Evolutionary conservation across 2,329 filamentous ascomycete genomes (phyloP).

Genomic region (Diplodia seriata): DNA sequence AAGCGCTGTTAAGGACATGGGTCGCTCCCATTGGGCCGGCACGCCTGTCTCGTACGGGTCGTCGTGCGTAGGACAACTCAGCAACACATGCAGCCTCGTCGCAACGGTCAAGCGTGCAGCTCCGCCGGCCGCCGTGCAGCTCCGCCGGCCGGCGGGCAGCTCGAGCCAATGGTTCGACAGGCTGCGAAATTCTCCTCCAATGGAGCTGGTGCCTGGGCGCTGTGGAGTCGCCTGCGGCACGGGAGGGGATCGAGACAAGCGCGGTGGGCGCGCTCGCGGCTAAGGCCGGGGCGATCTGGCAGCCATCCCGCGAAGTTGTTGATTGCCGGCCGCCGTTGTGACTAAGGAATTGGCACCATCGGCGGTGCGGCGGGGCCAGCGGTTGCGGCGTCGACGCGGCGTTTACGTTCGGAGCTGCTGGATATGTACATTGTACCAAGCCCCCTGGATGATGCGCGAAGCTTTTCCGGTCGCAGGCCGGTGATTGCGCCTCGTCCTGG

Average conservation of each 20-base stretch:
- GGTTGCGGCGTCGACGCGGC: constrained; percentile 24
- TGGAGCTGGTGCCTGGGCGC: constrained; percentile 1
- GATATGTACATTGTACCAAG: neutral
- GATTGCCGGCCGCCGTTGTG: constrained; percentile 19
- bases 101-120: neutral
- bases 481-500: neutral
- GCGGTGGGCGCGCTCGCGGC: neutral
- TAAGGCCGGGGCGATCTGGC: constrained; percentile 15
- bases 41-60: constrained; percentile 8
- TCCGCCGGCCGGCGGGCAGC: constrained; percentile 2
- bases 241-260: constrained; percentile 19
- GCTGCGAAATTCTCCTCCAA: constrained; percentile 6
- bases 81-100: constrained; percentile 9
- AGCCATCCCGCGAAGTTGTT: constrained; percentile 13
- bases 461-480: neutral
- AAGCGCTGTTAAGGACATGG: constrained; percentile 25
- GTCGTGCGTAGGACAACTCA: constrained; percentile 24
- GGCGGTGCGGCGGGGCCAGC: neutral
- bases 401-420: constrained; percentile 7
- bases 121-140: neutral
- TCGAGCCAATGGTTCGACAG: constrained; percentile 16
- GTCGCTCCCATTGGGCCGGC: constrained; percentile 7
- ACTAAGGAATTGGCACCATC: constrained; percentile 9
- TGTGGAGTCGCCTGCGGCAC: constrained; percentile 5
- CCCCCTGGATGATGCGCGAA: neutral